A percentile compares a stretch with the other conserved stretches of the same genome.
Conservation (phyloP, 331 rosid species). For the Rosa hybrid region DNA sequence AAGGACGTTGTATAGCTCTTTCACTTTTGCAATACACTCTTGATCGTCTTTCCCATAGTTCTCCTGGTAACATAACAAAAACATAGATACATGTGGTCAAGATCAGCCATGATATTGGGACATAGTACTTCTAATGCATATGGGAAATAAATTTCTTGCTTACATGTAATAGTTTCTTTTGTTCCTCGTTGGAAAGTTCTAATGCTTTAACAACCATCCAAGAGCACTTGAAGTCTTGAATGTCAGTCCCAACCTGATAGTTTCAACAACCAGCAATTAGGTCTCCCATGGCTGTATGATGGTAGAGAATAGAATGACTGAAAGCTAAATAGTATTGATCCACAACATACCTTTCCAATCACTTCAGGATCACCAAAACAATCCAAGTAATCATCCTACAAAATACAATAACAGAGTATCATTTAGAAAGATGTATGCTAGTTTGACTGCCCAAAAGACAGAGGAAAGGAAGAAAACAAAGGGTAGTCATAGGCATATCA, state of each 20-base stretch:
- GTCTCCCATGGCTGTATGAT: background rate
- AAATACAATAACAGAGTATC: background rate
- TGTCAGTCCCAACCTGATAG: slow-evolving; percentile 50
- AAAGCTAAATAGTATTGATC: background rate
- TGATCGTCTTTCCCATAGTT: slow-evolving; percentile 43
- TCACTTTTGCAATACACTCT: slow-evolving; percentile 43
- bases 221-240: slow-evolving; percentile 60
- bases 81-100: background rate
- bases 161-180: slow-evolving; percentile 40
- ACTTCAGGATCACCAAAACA: slow-evolving; percentile 51
- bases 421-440: background rate
- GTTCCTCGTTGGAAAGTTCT: slow-evolving; percentile 41
- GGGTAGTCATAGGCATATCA: background rate
- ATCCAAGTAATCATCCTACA: slow-evolving; percentile 54
- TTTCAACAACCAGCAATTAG: slow-evolving; percentile 17
- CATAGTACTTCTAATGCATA: background rate
- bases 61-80: slow-evolving; percentile 26
- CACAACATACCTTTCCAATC: slow-evolving; percentile 44
- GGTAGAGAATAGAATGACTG: slow-evolving; percentile 1
- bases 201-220: slow-evolving; percentile 57
- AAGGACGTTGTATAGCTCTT: slow-evolving; percentile 42
- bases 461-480: background rate
- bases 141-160: slow-evolving; percentile 14
- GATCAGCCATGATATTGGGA: background rate
- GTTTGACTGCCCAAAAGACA: background rate